Evolutionary conservation across 2,329 filamentous ascomycete genomes (phyloP), one percentile per base, ranked within the genome.

Genomic region (Zasmidium citrigriseum): DNA sequence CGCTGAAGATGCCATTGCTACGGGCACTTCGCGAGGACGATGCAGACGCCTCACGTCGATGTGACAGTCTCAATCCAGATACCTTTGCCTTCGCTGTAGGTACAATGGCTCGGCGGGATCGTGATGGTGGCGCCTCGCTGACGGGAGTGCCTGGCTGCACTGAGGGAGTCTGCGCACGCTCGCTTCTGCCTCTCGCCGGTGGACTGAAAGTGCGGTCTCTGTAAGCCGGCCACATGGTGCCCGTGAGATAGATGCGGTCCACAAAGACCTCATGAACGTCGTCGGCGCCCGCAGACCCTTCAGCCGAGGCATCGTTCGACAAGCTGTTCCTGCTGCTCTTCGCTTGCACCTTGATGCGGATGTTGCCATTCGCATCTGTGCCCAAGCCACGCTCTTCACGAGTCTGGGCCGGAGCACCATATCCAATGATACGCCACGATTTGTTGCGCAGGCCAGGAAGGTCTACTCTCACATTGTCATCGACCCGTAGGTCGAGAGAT

Each of bases 1-100:
- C 86, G 1, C 83, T 76, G 68, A 98, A 96, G 0, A 96, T 60
- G 14, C 22, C 20, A 52, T 54, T n/a, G 21, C 46, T 52, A 11
- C n/a, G 24, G 3, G 50, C 27, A 41, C 41, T 57, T 20, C 49
- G 57, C 2, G 57, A 57, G 1, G 65, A 65, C 2, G 67, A 59
- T 9, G 65, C 56, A 23, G 68, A 68, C 10, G 62, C 67, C 27
- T 70, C 69, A 18, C 67, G 65, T 16, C 71, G 52, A 46, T 65
- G 63, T 2, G 65, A 67, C 2, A 56, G 44, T 12, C 63, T 54
- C 12, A 27, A 16, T 4, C 50, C 54, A 14, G 52, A 52, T 7
- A 25, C 48, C 27, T 63, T 69, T 4, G 46, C 56, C 20, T 52
- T 57, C 3, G 49, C 45, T 20, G 58, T 50, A 11, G 63, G 60